phyloP scores from a whole-genome alignment of 1,284 basidiomycete species.

The Ceratobasidium theobromae region DNA sequence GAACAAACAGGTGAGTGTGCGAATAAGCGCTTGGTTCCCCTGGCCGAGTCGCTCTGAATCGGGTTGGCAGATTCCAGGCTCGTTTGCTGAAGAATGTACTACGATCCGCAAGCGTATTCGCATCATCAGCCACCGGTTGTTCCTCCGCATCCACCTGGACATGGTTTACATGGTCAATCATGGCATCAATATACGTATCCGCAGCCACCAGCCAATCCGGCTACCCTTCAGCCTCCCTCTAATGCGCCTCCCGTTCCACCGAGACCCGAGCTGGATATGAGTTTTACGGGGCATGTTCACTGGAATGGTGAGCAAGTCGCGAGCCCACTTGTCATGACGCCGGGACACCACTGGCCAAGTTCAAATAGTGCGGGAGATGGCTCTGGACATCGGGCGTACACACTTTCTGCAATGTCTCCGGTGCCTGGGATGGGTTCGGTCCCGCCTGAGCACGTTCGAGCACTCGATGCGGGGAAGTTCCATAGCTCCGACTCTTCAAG shows the following conservation, averaged over 20 bases:
- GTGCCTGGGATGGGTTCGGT: neutral
- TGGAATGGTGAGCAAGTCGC: neutral
- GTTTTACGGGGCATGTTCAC: neutral
- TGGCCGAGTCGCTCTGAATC: neutral
- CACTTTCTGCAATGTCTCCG: neutral
- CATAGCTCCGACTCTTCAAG: neutral
- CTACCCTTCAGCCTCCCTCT: neutral
- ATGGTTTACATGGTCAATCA: neutral
- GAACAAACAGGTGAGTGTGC: neutral
- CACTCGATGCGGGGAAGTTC: too few species aligned
- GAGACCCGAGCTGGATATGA: conserved; percentile 3
- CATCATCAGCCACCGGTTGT: neutral
- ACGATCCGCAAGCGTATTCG: neutral
- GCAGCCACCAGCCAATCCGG: neutral
- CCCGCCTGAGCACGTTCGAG: neutral
- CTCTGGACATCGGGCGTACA: neutral
- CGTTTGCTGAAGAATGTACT: neutral
- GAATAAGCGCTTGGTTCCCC: conserved; percentile 1
- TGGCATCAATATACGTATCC: neutral
- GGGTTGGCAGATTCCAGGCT: neutral
- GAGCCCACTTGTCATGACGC: neutral
- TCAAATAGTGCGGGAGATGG: neutral
- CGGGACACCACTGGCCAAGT: neutral
- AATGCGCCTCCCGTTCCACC: conserved; percentile 9
- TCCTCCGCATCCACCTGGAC: neutral